Evolutionary conservation across 768 basidiomycete species (phyloP).

Genomic region (Dioszegia hungarica): DNA sequence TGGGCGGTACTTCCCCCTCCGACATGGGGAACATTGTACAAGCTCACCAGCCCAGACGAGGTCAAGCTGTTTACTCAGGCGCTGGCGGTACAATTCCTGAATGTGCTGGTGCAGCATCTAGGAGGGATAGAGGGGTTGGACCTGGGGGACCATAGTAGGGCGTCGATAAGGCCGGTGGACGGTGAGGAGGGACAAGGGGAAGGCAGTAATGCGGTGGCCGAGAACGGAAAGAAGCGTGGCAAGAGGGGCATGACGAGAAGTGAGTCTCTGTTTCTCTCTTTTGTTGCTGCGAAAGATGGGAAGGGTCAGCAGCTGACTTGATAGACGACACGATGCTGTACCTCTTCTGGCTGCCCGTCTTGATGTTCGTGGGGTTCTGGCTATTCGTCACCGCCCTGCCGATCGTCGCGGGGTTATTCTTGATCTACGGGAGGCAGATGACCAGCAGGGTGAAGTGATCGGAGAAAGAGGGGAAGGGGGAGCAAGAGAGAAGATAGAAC

Average conservation of each 20-base stretch:
- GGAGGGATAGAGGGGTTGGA: constrained; percentile 9
- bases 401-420: constrained; percentile 34
- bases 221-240: too few species aligned
- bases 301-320: too few species aligned
- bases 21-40: constrained; percentile 40
- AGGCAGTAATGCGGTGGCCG: too few species aligned
- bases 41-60: constrained; percentile 35
- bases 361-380: constrained; percentile 46
- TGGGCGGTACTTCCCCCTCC: constrained; percentile 35
- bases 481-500: background rate
- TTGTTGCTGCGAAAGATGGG: too few species aligned
- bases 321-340: constrained; percentile 48
- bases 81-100: constrained; percentile 30
- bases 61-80: constrained; percentile 35
- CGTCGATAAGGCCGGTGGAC: constrained; percentile 4
- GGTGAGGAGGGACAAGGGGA: background rate
- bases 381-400: constrained; percentile 35
- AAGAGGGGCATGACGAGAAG: too few species aligned
- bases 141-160: too few species aligned
- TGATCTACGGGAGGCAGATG: constrained; percentile 37
- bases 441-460: constrained; percentile 31
- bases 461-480: constrained; percentile 9
- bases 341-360: constrained; percentile 50
- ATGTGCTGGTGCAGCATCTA: constrained; percentile 29
- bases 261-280: too few species aligned